Conservation (phyloP, 129 eudicot species). For the Tagetes erecta region DNA sequence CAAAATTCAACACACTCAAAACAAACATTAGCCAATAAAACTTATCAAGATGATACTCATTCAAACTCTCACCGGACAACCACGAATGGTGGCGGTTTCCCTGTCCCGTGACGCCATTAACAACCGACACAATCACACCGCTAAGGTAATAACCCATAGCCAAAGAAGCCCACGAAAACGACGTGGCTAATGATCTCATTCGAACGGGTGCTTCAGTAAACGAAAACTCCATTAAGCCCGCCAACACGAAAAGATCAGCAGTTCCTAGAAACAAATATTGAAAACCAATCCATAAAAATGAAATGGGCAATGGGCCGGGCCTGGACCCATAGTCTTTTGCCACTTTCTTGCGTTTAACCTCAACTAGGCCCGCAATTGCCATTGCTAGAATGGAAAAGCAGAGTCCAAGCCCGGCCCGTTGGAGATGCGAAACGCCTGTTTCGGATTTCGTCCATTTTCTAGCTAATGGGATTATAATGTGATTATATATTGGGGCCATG, state of each 20-base stretch:
- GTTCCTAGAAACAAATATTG: slow-evolving; percentile 84
- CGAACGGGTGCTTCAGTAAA: slow-evolving; percentile 74
- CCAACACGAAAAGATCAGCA: slow-evolving; percentile 80
- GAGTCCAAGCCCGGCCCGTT: slow-evolving; percentile 65
- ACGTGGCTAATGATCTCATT: slow-evolving; percentile 81
- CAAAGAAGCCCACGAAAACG: slow-evolving; percentile 73
- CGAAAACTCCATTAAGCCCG: slow-evolving; percentile 75
- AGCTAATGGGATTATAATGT: slow-evolving; percentile 61
- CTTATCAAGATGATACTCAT: slow-evolving; percentile 61
- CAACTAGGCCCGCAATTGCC: slow-evolving; percentile 73
- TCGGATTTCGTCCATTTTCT: slow-evolving; percentile 61
- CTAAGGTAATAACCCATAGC: slow-evolving; percentile 81
- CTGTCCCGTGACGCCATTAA: slow-evolving; percentile 56
- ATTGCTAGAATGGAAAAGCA: slow-evolving; percentile 66
- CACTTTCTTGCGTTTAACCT: slow-evolving; percentile 58
- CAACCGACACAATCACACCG: slow-evolving; percentile 62
- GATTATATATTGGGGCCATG: slow-evolving; percentile 71
- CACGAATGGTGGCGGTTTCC: slow-evolving; percentile 42
- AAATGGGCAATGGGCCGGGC: slow-evolving; percentile 51
- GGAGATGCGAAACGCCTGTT: slow-evolving; percentile 60
- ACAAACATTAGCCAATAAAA: slow-evolving; percentile 77
- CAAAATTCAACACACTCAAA: slow-evolving; percentile 62
- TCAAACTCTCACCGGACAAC: slow-evolving; percentile 66
- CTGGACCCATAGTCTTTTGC: slow-evolving; percentile 37
- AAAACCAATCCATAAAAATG: slow-evolving; percentile 81